Conservation (phyloP, 2,329 filamentous ascomycete species). For the Westerdykella ornata region DNA sequence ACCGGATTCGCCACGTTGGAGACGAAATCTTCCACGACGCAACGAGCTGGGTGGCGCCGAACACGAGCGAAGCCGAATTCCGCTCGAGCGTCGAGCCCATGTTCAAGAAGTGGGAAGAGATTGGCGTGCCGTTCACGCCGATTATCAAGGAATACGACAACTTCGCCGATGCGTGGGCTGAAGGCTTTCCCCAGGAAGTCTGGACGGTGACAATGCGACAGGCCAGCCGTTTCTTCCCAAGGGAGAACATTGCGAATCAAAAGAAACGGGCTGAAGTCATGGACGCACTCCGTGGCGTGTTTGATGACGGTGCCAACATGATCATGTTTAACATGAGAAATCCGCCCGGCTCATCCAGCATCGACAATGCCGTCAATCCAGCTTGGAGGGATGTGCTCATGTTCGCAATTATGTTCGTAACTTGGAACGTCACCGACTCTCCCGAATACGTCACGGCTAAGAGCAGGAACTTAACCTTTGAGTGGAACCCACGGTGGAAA, state of each 20-base stretch:
- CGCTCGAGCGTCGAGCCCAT: conserved; percentile 4
- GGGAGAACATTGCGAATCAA: conserved; percentile 12
- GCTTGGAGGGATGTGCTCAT: no score
- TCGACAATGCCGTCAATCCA: conserved; percentile 22
- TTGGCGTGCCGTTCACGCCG: conserved; percentile 13
- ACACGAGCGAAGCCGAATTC: conserved; percentile 4
- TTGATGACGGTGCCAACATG: conserved; percentile 16
- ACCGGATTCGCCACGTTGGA: conserved; percentile 4
- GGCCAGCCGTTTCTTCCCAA: conserved; percentile 23
- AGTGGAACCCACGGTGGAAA: conserved; percentile 8
- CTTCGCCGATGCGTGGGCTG: conserved; percentile 12
- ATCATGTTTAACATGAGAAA: conserved; percentile 8
- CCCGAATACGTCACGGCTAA: conserved; percentile 1
- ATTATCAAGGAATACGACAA: conserved; percentile 13
- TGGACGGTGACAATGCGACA: conserved; percentile 18
- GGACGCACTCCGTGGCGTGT: conserved; percentile 8
- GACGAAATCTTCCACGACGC: conserved; percentile 6
- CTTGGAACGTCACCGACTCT: conserved; percentile 2
- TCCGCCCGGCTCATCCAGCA: conserved; percentile 5
- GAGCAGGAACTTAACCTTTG: conserved; percentile 5
- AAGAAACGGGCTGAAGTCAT: conserved; percentile 17
- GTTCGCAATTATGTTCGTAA: conserved; percentile 10
- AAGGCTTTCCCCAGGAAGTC: conserved; percentile 10
- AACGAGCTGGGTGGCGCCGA: conserved; percentile 5
- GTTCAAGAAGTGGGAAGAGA: conserved; percentile 2